Evolutionary conservation across 495 filamentous ascomycete species (phyloP), one percentile per base, ranked within the genome.

Genomic region (Neurospora sp.): DNA sequence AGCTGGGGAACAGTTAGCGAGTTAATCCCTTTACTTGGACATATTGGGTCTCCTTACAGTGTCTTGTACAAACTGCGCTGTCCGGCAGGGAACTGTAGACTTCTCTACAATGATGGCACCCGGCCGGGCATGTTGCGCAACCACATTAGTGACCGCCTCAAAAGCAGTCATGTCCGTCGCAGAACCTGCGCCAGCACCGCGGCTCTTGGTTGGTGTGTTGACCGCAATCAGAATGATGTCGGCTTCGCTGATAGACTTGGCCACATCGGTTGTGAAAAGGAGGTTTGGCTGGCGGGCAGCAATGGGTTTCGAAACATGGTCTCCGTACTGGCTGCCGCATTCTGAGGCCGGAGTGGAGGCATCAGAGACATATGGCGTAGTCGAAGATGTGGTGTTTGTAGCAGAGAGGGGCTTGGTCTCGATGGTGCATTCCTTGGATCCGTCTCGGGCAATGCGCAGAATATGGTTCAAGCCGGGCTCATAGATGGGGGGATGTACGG

Each of bases 71-170:
- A 87, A 83, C 69, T 93, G 84, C 2, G 92, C 90, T 7, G 92
- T 95, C 44, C 90, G 83, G 76, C 90, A 92, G 3, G 92, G 92
- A 40, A 95, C 93, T 0, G 92, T 95, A 40, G 88, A 90, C 80
- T 94, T 94, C 80, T 94, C 92, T 5, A 94, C 92, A 31, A 95
- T 84, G 72, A 94, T 92, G 61, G 90, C 89, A 41, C 90, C 90
- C 5, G 86, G 81, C 42, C 85, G 87, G 4, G 92, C 89, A 69
- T 89, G 81, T 69, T 84, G 81, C 1, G 92, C 92, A 68, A 94
- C 89, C 65, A 86, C 87, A 40, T 87, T 83, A 5, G 87, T 87
- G 0, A 90, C 92, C 22, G 85, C 85, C 78, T 95, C 92, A 20
- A 94, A 85, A 17, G 88, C 87, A 9, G 87, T 86, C 79, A 94